A percentile compares a stretch with the other conserved stretches of the same genome.
phyloP scores from a whole-genome alignment of 139 green algal genomes.

The Chlorella sp. region DNA sequence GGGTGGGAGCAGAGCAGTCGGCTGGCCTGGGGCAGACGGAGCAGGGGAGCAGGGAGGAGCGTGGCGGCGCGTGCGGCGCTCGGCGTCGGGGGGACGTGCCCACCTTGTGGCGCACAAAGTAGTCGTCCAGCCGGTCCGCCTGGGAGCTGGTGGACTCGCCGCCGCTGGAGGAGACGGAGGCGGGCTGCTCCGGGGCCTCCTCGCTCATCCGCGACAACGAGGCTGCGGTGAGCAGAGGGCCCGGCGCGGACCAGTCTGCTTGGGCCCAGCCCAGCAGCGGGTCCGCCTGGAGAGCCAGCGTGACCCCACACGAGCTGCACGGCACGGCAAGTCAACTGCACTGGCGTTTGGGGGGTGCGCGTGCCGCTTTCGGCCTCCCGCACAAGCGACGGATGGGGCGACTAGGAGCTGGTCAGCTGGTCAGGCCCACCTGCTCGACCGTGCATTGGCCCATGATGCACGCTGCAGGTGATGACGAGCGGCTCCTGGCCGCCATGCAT shows the following conservation, averaged over 20 bases:
- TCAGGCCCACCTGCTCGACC: no score
- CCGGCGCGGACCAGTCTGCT: not conserved
- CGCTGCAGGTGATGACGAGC: no score
- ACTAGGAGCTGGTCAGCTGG: no score
- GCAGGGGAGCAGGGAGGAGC: not conserved
- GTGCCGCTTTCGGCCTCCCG: no score
- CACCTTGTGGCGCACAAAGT: slow-evolving; percentile 42
- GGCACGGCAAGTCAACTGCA: not conserved
- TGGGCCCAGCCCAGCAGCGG: not conserved
- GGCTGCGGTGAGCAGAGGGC: not conserved
- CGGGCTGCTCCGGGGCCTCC: not conserved
- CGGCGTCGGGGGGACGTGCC: not conserved
- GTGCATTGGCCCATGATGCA: no score
- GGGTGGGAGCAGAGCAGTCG: not conserved
- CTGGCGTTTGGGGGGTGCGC: no score
- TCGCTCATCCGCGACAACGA: slow-evolving; percentile 6
- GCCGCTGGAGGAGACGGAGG: not conserved
- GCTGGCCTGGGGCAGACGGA: not conserved
- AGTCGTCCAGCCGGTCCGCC: not conserved
- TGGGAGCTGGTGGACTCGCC: slow-evolving; percentile 1
- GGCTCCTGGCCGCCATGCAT: no score
- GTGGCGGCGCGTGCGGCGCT: not conserved
- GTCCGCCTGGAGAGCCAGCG: not conserved
- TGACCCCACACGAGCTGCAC: no score
- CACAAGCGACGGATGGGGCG: no score